Evolutionary conservation across 2,329 filamentous ascomycete genomes (phyloP).

Genomic region (Emmonsia crescens): DNA sequence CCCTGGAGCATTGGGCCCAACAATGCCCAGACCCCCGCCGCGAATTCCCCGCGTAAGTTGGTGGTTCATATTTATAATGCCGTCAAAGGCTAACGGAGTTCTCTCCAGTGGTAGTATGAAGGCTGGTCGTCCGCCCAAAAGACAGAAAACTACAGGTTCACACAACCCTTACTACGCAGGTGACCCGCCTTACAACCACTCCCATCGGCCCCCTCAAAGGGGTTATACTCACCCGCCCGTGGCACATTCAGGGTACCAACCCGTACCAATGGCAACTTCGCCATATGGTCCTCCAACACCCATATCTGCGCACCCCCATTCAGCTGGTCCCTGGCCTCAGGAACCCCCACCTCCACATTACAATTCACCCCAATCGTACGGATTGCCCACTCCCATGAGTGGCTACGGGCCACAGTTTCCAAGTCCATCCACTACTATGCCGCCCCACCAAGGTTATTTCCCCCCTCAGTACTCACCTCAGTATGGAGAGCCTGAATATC

Average conservation of each 20-base stretch:
- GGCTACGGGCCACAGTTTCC: conserved; percentile 13
- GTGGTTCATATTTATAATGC: neutral
- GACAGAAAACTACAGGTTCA: conserved; percentile 17
- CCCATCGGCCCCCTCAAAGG: conserved; percentile 12
- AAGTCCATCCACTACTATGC: conserved; percentile 8
- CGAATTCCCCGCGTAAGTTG: conserved; percentile 22
- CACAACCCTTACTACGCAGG: conserved; percentile 13
- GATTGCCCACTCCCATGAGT: conserved; percentile 13
- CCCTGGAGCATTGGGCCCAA: conserved; percentile 23
- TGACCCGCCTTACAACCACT: conserved; percentile 15
- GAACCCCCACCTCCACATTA: conserved; percentile 12
- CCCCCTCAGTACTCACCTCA: conserved; percentile 6
- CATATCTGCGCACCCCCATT: conserved; percentile 12
- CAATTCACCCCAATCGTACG: conserved; percentile 17
- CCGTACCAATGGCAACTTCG: conserved; percentile 1
- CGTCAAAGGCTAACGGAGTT: conserved; percentile 6
- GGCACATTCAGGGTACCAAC: conserved; percentile 8
- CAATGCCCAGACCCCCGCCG: conserved; percentile 25
- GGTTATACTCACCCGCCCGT: conserved; percentile 15
- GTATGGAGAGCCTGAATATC: conserved; percentile 2
- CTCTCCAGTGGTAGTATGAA: conserved; percentile 12
- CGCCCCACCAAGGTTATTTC: conserved; percentile 11
- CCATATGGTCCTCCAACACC: conserved; percentile 15
- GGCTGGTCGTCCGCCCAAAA: conserved; percentile 17
- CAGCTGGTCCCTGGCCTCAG: conserved; percentile 16